Conservation (phyloP, 2,329 filamentous ascomycete species). For the Claviceps purpurea region DNA sequence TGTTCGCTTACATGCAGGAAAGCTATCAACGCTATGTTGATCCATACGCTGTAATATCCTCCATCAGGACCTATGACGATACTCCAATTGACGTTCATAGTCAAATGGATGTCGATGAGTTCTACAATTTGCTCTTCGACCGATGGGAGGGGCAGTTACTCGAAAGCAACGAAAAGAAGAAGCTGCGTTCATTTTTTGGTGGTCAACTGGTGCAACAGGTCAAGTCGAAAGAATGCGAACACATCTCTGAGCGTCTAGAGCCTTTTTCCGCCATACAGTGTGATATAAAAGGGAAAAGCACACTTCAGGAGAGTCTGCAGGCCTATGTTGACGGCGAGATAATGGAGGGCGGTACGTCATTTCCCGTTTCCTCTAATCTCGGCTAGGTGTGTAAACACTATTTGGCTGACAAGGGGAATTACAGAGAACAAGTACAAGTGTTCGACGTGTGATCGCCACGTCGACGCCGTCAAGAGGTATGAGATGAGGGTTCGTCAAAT, state of each 20-base stretch:
- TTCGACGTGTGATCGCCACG: constrained; percentile 73
- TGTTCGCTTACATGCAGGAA: constrained; percentile 81
- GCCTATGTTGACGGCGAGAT: constrained; percentile 95
- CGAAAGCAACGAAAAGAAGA: constrained; percentile 51
- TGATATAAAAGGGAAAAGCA: constrained; percentile 84
- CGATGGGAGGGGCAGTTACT: constrained; percentile 75
- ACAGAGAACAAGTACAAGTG: constrained; percentile 96
- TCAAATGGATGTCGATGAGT: constrained; percentile 98
- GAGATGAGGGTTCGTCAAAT: constrained; percentile 3
- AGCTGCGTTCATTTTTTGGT: constrained; percentile 74
- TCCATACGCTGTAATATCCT: constrained; percentile 56
- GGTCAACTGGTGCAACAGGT: constrained; percentile 90
- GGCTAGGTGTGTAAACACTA: background rate
- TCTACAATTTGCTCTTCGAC: constrained; percentile 88
- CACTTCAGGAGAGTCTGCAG: constrained; percentile 72
- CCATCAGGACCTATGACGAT: constrained; percentile 73
- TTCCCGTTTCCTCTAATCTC: background rate
- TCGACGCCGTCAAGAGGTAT: constrained; percentile 82
- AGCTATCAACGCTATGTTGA: constrained; percentile 62
- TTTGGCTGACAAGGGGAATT: background rate
- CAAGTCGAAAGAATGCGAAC: constrained; percentile 84
- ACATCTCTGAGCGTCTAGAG: constrained; percentile 83
- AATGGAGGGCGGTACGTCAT: constrained; percentile 65
- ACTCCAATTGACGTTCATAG: constrained; percentile 70
- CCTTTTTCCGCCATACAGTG: constrained; percentile 91